phyloP scores from a whole-genome alignment of 768 basidiomycete species.

The Hortiboletus campestris region DNA sequence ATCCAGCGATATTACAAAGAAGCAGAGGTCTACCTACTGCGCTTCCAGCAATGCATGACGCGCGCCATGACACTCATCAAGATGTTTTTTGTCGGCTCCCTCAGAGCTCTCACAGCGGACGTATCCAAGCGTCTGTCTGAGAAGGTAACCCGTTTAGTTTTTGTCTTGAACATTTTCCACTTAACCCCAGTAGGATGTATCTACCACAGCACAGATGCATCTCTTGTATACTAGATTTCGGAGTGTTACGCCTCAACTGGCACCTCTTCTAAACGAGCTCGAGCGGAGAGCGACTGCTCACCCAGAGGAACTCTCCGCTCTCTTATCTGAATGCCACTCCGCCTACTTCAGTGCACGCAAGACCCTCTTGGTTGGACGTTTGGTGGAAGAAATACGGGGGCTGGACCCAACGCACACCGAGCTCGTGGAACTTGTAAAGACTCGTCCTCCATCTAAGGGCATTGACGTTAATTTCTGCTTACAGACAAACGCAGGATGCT shows the following conservation, averaged over 20 bases:
- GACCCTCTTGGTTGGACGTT: slow-evolving; percentile 64
- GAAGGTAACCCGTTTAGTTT: slow-evolving; percentile 46
- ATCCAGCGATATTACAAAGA: slow-evolving; percentile 85
- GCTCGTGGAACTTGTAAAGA: slow-evolving; percentile 80
- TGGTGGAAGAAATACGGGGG: slow-evolving; percentile 78
- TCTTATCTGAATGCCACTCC: slow-evolving; percentile 83
- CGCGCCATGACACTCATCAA: slow-evolving; percentile 97
- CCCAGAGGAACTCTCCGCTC: slow-evolving; percentile 79
- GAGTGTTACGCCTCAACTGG: slow-evolving; percentile 65
- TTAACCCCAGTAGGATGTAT: slow-evolving; percentile 56
- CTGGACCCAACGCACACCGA: slow-evolving; percentile 79
- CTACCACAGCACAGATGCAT: slow-evolving; percentile 75
- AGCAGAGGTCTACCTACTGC: slow-evolving; percentile 90
- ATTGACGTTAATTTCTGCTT: neutral
- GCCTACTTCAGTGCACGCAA: slow-evolving; percentile 81
- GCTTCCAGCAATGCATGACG: slow-evolving; percentile 98
- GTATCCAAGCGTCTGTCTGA: slow-evolving; percentile 73
- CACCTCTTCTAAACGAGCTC: slow-evolving; percentile 80
- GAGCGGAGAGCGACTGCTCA: slow-evolving; percentile 73
- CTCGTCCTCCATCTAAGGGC: neutral
- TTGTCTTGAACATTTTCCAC: neutral
- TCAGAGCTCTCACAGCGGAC: slow-evolving; percentile 77
- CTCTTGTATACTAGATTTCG: slow-evolving; percentile 89
- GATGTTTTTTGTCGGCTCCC: slow-evolving; percentile 89
- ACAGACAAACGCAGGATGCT: slow-evolving; percentile 88